Base-by-base conservation (phyloP, 2,329 filamentous ascomycete genomes). In the Nannizziopsis arthrosporioides region DNA sequence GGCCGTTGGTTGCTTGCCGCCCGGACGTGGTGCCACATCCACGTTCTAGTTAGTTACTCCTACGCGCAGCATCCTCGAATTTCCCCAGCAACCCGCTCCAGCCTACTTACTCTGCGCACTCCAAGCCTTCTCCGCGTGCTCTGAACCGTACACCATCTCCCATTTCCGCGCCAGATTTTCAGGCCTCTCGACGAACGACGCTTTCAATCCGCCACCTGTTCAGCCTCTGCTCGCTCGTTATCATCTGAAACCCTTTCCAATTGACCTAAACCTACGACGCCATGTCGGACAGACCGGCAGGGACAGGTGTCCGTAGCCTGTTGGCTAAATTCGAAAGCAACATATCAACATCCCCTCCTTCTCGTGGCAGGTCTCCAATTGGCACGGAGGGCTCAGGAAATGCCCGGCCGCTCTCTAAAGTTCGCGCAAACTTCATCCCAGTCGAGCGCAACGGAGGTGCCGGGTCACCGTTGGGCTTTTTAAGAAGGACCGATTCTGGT, bases 311-410 rank as follows among this genome's bases (percentile, higher is more conserved):
- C 60, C 81, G 75, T 69, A 85, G 84, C 68, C 77, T 89, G 56
- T 75, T 82, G 58, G 84, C 84, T 61, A 86, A 85, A 75, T 88
- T 88, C 64, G 84, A 89, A 72, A 78, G 80, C 63, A 84, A 79
- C 66, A 75, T 74, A 61, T 73, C 79, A 56, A 71, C 73, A 50
- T 81, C 76, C 57, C 76, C 80, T 55, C 78, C 80, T 12, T 81
- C 83, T 54, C 74, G 83, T 69, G 84, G 83, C 52, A 75, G 83
- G 64, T 83, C 81, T 50, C 82, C 82, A 47, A 78, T 73, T 48
- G 62, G 60, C 19, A 68, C 67, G 32, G 65, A 66, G 55, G 63
- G 63, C 55, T 64, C 64, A 65, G 48, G 61, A 58, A 54, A 38
- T 78, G 44, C 39, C 30, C 73, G 82, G 58, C 83, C 80, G 18